phyloP scores from a whole-genome alignment of 1,284 basidiomycete species.

The Ganoderma meredithae region DNA sequence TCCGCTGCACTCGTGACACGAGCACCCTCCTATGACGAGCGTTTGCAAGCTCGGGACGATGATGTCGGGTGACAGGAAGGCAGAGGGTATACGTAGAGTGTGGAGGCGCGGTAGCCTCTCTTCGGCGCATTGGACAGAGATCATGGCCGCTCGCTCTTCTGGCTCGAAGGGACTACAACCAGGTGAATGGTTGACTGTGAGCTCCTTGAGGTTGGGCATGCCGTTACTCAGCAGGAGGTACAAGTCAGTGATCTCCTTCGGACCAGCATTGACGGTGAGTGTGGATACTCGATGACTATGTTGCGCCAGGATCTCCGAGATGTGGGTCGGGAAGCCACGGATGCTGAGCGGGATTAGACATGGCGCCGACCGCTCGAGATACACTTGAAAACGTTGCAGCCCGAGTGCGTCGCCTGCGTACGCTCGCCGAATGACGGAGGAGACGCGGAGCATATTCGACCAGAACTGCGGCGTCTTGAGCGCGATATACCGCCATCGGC shows the following conservation, averaged over 20 bases:
- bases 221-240: conserved; percentile 15
- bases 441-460: conserved; percentile 18
- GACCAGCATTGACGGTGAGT: conserved; percentile 6
- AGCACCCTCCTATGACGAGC: conserved; percentile 10
- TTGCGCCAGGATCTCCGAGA: neutral
- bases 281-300: conserved; percentile 13
- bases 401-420: neutral
- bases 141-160: neutral
- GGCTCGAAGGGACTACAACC: neutral
- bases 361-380: conserved; percentile 13
- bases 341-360: conserved; percentile 8
- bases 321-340: neutral
- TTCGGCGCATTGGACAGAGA: neutral
- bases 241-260: conserved; percentile 6
- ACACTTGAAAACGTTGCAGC: conserved; percentile 3
- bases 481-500: conserved; percentile 12
- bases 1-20: neutral
- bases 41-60: neutral
- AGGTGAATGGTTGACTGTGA: conserved; percentile 2
- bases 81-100: conserved; percentile 4
- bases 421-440: neutral
- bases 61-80: conserved; percentile 11
- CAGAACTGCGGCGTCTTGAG: conserved; percentile 20
- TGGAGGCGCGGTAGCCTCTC: conserved; percentile 6
- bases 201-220: conserved; percentile 9